Conservation (phyloP, 2,329 filamentous ascomycete species). For the Nigrograna mackinnonii region DNA sequence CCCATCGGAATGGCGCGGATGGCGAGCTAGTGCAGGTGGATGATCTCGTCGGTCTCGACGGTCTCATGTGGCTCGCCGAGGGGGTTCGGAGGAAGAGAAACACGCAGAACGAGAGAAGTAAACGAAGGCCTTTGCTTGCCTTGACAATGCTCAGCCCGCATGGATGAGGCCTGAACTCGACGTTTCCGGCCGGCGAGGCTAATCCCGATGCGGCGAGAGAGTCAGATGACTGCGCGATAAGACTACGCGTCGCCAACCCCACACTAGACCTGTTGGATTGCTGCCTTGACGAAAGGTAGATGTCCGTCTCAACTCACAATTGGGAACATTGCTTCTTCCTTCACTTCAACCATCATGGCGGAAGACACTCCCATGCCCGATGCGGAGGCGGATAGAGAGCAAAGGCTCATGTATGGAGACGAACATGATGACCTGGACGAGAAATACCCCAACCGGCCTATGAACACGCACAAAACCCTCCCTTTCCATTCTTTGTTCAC, state of each 20-base stretch:
- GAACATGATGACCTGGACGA: slow-evolving; percentile 52
- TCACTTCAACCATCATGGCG: slow-evolving; percentile 27
- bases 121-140: no score
- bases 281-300: slow-evolving; percentile 2
- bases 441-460: slow-evolving; percentile 76
- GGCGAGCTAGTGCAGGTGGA: slow-evolving; percentile 15
- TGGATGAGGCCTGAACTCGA: no score
- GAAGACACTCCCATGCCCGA: slow-evolving; percentile 42
- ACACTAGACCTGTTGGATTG: no score
- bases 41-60: no score
- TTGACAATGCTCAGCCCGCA: no score
- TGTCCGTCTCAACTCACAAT: not conserved
- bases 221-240: no score
- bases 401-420: slow-evolving; percentile 53
- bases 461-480: slow-evolving; percentile 77
- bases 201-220: no score
- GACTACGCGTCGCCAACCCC: no score
- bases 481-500: slow-evolving; percentile 80
- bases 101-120: no score
- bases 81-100: no score
- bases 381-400: slow-evolving; percentile 49
- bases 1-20: slow-evolving; percentile 34
- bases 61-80: no score
- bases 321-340: slow-evolving; percentile 1
- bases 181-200: no score